These are phyloP conservation scores for Penicillium expansum DNA, from an alignment of 2,329 filamentous ascomycete genomes.

Conservation along the genomic window DNA sequence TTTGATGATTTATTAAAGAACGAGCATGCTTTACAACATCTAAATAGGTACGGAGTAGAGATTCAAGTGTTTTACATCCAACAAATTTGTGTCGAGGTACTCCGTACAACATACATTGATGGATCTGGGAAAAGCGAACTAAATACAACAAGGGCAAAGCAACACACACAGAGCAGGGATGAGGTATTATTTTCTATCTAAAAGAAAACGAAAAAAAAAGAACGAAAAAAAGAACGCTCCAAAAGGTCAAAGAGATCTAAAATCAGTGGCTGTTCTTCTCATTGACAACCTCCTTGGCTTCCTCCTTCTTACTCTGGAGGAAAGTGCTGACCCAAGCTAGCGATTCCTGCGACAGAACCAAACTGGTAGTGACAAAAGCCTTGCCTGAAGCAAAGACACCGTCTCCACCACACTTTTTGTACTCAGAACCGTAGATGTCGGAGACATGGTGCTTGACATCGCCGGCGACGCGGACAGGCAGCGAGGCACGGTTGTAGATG, in stretches of 20 bases:
- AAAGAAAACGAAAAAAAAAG: constrained; percentile 4
- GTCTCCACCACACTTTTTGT: constrained; percentile 51
- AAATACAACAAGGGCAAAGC: neutral
- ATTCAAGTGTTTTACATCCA: neutral
- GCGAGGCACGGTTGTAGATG: constrained; percentile 59
- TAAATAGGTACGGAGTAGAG: too few species aligned
- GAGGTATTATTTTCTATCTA: constrained; percentile 28
- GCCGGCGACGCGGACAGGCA: constrained; percentile 62
- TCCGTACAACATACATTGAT: neutral
- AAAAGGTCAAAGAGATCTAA: constrained; percentile 5
- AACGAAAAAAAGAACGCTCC: constrained; percentile 1
- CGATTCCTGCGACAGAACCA: constrained; percentile 65
- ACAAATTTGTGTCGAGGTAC: neutral
- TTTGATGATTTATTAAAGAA: neutral
- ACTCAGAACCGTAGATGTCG: constrained; percentile 45
- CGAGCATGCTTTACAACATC: neutral
- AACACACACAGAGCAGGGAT: neutral
- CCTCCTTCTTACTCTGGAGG: constrained; percentile 61
- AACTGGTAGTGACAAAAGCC: constrained; percentile 65
- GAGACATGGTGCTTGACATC: constrained; percentile 52
- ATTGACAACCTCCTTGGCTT: constrained; percentile 55
- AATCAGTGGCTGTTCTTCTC: constrained; percentile 44
- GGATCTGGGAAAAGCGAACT: constrained; percentile 2
- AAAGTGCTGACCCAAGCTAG: constrained; percentile 60
- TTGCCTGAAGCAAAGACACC: constrained; percentile 66